phyloP scores from a whole-genome alignment of 257 asterid species.

The Vinca minor region DNA sequence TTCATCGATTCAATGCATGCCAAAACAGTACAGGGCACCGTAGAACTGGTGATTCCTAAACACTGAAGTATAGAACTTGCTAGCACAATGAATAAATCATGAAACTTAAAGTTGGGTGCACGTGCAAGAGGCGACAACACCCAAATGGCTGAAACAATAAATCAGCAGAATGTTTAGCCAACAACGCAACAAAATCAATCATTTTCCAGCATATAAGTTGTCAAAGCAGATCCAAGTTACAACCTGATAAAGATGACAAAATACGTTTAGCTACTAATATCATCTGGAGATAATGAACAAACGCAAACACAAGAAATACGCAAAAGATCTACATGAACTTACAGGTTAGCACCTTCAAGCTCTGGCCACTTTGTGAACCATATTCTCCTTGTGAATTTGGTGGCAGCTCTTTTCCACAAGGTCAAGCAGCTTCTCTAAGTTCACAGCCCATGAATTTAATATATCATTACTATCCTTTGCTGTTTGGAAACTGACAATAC shows the following conservation, averaged over 20 bases:
- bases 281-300: too few species aligned
- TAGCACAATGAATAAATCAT: constrained; percentile 6
- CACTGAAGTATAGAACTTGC: not conserved
- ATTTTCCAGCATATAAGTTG: not conserved
- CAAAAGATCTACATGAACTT: not conserved
- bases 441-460: too few species aligned
- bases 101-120: not conserved
- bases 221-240: not conserved
- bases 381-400: too few species aligned
- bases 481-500: too few species aligned
- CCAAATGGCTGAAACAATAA: not conserved
- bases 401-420: too few species aligned
- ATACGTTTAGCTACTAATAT: too few species aligned
- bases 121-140: constrained; percentile 4
- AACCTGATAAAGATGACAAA: not conserved
- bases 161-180: not conserved
- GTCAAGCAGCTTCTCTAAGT: too few species aligned
- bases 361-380: too few species aligned
- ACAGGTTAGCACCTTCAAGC: constrained; percentile 29
- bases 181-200: not conserved
- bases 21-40: not conserved
- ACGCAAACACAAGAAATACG: not conserved
- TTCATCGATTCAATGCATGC: not conserved
- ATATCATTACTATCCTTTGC: too few species aligned
- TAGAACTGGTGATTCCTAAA: constrained; percentile 6